These are phyloP conservation scores for Triticum urartu DNA, from an alignment of 176 grass and related monocot species.

Conservation along the genomic window DNA sequence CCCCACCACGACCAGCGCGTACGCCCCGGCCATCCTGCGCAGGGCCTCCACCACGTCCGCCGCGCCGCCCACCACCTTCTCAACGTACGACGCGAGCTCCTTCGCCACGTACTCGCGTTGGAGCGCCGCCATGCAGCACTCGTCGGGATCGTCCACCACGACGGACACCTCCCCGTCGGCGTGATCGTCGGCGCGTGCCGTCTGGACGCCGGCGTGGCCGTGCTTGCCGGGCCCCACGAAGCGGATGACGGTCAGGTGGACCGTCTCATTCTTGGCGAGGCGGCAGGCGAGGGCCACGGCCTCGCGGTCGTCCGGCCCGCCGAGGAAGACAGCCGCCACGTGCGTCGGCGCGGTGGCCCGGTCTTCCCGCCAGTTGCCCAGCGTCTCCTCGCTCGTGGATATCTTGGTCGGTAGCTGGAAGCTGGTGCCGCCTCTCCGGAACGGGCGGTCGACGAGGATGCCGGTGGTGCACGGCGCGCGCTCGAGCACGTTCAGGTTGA, in stretches of 20 bases:
- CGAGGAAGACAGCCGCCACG: conserved; percentile 46
- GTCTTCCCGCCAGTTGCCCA: conserved; percentile 12
- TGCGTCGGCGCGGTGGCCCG: conserved; percentile 4
- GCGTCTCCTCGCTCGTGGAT: neutral
- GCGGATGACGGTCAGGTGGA: conserved; percentile 24
- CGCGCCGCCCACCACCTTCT: conserved; percentile 20
- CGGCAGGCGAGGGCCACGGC: conserved; percentile 37
- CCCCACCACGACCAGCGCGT: conserved; percentile 38
- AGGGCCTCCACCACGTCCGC: conserved; percentile 34
- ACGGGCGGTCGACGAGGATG: conserved; percentile 44
- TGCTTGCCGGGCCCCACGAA: conserved; percentile 8
- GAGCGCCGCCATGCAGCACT: conserved; percentile 30
- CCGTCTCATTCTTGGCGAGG: conserved; percentile 26
- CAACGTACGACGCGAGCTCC: conserved; percentile 35
- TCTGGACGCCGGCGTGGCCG: neutral
- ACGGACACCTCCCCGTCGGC: conserved; percentile 13
- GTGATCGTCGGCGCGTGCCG: neutral
- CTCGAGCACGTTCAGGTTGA: conserved; percentile 29
- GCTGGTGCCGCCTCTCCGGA: conserved; percentile 27
- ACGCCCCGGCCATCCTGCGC: conserved; percentile 35
- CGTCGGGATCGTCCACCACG: conserved; percentile 31
- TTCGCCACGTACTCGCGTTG: conserved; percentile 35
- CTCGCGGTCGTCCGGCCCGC: conserved; percentile 49
- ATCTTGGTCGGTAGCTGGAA: conserved; percentile 31
- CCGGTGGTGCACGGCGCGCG: conserved; percentile 21